Evolutionary conservation across 108 stramenopile species (phyloP).

Genomic region (Pseudonitzschia delicatissima): DNA sequence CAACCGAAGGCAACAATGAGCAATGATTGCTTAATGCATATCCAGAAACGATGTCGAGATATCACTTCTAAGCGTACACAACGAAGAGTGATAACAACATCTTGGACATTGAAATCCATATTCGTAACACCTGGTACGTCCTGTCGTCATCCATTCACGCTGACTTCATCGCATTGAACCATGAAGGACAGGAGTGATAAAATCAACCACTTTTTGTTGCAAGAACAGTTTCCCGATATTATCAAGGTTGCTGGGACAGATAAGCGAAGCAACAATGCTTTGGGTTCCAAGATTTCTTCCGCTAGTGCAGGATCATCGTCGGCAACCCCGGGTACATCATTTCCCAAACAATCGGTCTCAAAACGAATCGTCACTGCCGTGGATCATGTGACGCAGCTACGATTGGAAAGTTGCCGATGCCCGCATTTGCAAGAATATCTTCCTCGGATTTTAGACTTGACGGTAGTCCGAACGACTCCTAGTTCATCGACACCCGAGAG

Average conservation of each 20-base stretch:
- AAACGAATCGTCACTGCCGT: slow-evolving; percentile 9
- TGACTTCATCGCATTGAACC: slow-evolving; percentile 1
- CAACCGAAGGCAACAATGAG: too few relatives aligned
- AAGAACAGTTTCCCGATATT: slow-evolving; percentile 32
- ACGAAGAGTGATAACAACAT: too few relatives aligned
- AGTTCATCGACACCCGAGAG: slow-evolving; percentile 7
- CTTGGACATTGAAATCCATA: too few relatives aligned
- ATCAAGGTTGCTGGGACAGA: background rate
- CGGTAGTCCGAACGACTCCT: slow-evolving; percentile 15
- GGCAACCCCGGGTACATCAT: background rate
- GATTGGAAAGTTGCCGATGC: slow-evolving; percentile 28
- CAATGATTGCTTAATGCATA: too few relatives aligned
- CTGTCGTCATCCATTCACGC: too few relatives aligned
- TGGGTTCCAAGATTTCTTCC: background rate
- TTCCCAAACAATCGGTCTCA: background rate
- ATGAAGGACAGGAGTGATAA: slow-evolving; percentile 11
- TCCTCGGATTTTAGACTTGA: slow-evolving; percentile 26
- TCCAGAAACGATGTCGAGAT: too few relatives aligned
- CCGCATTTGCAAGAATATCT: slow-evolving; percentile 35
- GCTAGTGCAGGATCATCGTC: background rate
- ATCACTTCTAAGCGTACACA: too few relatives aligned
- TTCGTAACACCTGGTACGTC: too few relatives aligned
- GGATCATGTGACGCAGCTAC: slow-evolving; percentile 31
- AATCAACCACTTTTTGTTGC: slow-evolving; percentile 27
- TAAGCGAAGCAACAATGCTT: slow-evolving; percentile 1